Evolutionary conservation across 352 stramenopile genomes (phyloP).

Genomic region (Globisporangium paroecandrum): DNA sequence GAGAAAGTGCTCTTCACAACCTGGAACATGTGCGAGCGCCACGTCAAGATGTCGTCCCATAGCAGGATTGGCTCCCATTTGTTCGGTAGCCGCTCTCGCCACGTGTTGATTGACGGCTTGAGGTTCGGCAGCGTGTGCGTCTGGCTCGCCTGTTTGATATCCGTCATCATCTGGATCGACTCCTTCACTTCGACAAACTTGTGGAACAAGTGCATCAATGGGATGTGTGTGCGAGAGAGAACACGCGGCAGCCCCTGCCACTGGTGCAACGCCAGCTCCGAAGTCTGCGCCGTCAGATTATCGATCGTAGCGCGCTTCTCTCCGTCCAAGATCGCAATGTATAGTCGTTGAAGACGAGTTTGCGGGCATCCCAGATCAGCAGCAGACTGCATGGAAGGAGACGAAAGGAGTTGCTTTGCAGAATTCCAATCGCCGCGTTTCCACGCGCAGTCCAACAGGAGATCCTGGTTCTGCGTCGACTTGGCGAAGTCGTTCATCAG

Average conservation of each 20-base stretch:
- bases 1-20: slow-evolving; percentile 87
- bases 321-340: slow-evolving; percentile 83
- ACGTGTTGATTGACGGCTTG: slow-evolving; percentile 91
- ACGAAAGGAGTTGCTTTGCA: slow-evolving; percentile 74
- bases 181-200: slow-evolving; percentile 93
- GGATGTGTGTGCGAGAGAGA: slow-evolving; percentile 70
- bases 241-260: slow-evolving; percentile 88
- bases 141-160: slow-evolving; percentile 82
- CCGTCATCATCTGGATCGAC: slow-evolving; percentile 89
- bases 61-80: slow-evolving; percentile 91
- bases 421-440: slow-evolving; percentile 89
- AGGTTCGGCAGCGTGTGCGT: slow-evolving; percentile 87
- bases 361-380: slow-evolving; percentile 70
- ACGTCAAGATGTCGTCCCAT: slow-evolving; percentile 93
- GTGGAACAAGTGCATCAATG: slow-evolving; percentile 86
- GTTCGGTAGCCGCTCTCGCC: slow-evolving; percentile 90
- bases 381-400: slow-evolving; percentile 58
- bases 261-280: slow-evolving; percentile 81
- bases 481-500: slow-evolving; percentile 92
- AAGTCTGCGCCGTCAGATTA: slow-evolving; percentile 60
- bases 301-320: slow-evolving; percentile 76
- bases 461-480: slow-evolving; percentile 88
- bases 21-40: slow-evolving; percentile 92
- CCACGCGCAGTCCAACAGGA: slow-evolving; percentile 91
- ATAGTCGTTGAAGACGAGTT: slow-evolving; percentile 79